These are phyloP conservation scores for Huntiella abstrusa DNA, from an alignment of 2,329 filamentous ascomycete genomes.

Conservation along the genomic window DNA sequence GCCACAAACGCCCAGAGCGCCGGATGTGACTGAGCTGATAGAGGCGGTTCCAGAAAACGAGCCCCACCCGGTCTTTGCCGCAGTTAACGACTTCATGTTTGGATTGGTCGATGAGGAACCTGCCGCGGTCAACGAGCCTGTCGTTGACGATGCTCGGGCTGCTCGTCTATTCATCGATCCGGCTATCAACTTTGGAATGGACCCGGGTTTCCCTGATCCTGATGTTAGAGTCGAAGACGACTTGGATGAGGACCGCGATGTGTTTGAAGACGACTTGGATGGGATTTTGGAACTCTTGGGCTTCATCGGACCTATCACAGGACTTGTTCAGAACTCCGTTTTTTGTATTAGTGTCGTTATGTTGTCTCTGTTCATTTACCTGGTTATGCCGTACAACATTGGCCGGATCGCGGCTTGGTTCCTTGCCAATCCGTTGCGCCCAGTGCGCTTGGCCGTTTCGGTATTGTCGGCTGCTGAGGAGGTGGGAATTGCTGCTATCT, in stretches of 20 bases:
- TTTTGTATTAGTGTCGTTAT: slow-evolving; percentile 86
- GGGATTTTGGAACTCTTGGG: slow-evolving; percentile 91
- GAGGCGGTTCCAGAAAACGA: too few species aligned
- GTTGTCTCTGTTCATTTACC: slow-evolving; percentile 64
- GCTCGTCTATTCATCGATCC: too few species aligned
- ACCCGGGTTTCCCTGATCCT: too few species aligned
- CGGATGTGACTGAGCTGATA: too few species aligned
- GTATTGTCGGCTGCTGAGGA: slow-evolving; percentile 69
- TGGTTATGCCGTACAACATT: slow-evolving; percentile 83
- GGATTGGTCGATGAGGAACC: too few species aligned
- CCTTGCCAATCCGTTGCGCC: slow-evolving; percentile 59
- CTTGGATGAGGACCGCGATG: slow-evolving; percentile 22
- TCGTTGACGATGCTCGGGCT: too few species aligned
- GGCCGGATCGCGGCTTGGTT: slow-evolving; percentile 70
- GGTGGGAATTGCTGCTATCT: slow-evolving; percentile 44
- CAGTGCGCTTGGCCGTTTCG: slow-evolving; percentile 53
- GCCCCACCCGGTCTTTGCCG: too few species aligned
- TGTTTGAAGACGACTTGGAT: slow-evolving; percentile 64
- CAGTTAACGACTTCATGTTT: too few species aligned
- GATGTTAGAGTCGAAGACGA: not conserved
- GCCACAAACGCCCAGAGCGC: too few species aligned
- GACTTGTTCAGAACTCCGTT: slow-evolving; percentile 81
- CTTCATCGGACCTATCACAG: slow-evolving; percentile 81
- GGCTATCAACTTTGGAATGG: too few species aligned
- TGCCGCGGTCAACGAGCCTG: too few species aligned